phyloP scores from a whole-genome alignment of 2,329 filamentous ascomycete genomes.

The Cytospora paraplurivora region DNA sequence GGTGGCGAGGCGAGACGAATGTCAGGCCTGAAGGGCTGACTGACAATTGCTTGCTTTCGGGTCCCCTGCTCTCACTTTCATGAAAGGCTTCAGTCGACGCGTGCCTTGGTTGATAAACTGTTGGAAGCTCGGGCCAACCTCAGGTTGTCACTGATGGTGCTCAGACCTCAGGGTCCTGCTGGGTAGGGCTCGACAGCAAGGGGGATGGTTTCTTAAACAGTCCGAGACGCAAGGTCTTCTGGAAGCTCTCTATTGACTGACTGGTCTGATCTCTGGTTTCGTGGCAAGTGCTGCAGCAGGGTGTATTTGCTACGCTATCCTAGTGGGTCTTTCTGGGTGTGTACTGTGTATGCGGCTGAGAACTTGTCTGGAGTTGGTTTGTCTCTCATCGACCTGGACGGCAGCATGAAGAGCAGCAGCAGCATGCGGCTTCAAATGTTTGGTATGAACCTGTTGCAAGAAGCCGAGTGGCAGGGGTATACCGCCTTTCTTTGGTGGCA shows the following conservation, averaged over 20 bases:
- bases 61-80: constrained; percentile 14
- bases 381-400: constrained; percentile 18
- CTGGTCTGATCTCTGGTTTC: constrained; percentile 21
- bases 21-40: constrained; percentile 9
- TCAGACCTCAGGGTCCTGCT: constrained; percentile 11
- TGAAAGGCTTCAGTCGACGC: constrained; percentile 21
- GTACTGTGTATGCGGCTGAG: constrained; percentile 22
- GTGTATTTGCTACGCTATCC: constrained; percentile 27
- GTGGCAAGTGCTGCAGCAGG: constrained; percentile 29
- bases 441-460: constrained; percentile 29
- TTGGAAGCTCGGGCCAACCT: constrained; percentile 13
- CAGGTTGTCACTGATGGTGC: constrained; percentile 18
- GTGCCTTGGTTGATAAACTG: constrained; percentile 23
- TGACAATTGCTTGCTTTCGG: constrained; percentile 12
- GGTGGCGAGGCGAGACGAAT: constrained; percentile 9
- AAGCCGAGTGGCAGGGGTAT: constrained; percentile 27
- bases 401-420: constrained; percentile 20
- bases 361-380: constrained; percentile 27
- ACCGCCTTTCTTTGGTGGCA: constrained; percentile 19
- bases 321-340: constrained; percentile 22
- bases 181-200: constrained; percentile 19
- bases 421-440: constrained; percentile 29
- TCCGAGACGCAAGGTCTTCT: constrained; percentile 27
- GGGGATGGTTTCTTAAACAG: constrained; percentile 27
- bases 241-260: constrained; percentile 27